These are phyloP conservation scores for Cephalotrichum gorgonifer DNA, from an alignment of 2,329 filamentous ascomycete species.

Conservation along the genomic window DNA sequence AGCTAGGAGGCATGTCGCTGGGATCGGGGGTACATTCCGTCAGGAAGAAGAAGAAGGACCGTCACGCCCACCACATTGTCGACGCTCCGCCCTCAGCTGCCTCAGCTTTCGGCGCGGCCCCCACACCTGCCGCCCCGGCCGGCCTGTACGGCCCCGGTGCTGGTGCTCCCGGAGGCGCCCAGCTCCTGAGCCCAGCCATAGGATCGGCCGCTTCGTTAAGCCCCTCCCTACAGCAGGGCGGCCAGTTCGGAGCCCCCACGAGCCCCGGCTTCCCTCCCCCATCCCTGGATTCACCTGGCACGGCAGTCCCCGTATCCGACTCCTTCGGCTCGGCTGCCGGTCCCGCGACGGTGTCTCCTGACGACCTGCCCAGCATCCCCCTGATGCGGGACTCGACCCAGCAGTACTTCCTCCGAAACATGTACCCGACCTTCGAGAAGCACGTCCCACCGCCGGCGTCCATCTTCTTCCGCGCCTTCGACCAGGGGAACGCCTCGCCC, in stretches of 20 bases:
- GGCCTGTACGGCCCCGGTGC: background rate
- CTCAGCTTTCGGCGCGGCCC: constrained; percentile 57
- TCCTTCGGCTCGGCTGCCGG: constrained; percentile 18
- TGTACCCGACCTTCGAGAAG: constrained; percentile 93
- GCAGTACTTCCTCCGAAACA: constrained; percentile 73
- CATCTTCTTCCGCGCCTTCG: constrained; percentile 83
- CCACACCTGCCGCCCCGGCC: constrained; percentile 20
- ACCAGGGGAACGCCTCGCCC: constrained; percentile 93
- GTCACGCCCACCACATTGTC: constrained; percentile 83
- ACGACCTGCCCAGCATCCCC: constrained; percentile 88
- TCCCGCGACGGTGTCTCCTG: constrained; percentile 61
- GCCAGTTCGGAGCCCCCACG: constrained; percentile 52
- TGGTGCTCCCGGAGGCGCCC: constrained; percentile 9
- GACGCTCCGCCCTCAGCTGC: constrained; percentile 56
- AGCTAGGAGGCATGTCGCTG: constrained; percentile 71
- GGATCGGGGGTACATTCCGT: constrained; percentile 36
- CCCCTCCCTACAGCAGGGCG: constrained; percentile 12
- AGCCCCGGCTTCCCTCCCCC: constrained; percentile 28
- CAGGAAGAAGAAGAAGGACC: constrained; percentile 83
- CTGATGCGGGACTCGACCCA: constrained; percentile 72
- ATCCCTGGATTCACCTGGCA: constrained; percentile 8
- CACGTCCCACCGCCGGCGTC: constrained; percentile 83
- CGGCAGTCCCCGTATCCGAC: constrained; percentile 13
- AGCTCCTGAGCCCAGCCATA: constrained; percentile 24
- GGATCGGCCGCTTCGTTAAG: constrained; percentile 16